Evolutionary conservation across 1,284 basidiomycete species (phyloP).

Genomic region (Sporisorium reilianum): DNA sequence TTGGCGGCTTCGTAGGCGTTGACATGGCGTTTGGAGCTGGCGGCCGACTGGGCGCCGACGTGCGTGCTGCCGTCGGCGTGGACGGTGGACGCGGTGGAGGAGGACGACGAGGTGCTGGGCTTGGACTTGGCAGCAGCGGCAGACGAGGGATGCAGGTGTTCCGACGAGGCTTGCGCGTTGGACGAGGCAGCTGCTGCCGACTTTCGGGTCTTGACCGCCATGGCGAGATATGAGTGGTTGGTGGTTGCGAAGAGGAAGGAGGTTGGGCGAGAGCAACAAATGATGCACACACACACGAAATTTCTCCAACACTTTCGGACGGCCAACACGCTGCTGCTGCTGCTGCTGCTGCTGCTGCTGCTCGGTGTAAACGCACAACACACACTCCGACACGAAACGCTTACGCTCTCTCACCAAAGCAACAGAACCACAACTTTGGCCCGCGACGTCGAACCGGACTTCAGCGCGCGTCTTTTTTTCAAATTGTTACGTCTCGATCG

Average conservation of each 20-base stretch:
- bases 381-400: too few relatives aligned
- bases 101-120: constrained; percentile 15
- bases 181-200: constrained; percentile 9
- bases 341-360: too few relatives aligned
- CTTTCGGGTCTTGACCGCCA: constrained; percentile 33
- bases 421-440: background rate
- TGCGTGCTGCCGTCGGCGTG: constrained; percentile 12
- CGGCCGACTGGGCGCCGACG: constrained; percentile 13
- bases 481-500: background rate
- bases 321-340: background rate
- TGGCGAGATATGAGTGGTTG: background rate
- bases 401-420: too few relatives aligned
- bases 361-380: background rate
- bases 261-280: background rate
- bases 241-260: background rate
- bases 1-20: constrained; percentile 12
- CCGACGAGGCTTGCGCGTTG: constrained; percentile 5
- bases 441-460: background rate
- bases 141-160: constrained; percentile 30
- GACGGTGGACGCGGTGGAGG: constrained; percentile 20
- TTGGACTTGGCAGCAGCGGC: constrained; percentile 14
- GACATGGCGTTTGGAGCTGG: background rate
- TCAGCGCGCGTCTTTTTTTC: background rate
- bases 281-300: background rate
- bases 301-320: background rate